These are phyloP conservation scores for Chalciporus chontae DNA, from an alignment of 768 basidiomycete genomes.

Conservation along the genomic window DNA sequence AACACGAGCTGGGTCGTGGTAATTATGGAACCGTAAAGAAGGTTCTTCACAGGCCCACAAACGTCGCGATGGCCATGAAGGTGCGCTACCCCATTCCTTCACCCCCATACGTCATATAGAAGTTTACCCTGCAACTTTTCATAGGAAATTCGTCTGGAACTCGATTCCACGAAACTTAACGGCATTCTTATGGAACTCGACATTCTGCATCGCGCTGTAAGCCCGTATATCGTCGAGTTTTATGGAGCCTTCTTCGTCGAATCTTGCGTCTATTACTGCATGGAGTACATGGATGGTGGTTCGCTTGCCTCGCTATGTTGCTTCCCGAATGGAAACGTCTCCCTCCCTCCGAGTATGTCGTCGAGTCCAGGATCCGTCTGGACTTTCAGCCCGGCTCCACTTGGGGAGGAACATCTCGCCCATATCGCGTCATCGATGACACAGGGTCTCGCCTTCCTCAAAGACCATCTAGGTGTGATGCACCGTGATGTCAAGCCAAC, in stretches of 20 bases:
- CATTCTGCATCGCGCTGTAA: conserved; percentile 89
- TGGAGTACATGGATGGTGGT: conserved; percentile 99
- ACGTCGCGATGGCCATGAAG: conserved; percentile 99
- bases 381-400: conserved; percentile 35
- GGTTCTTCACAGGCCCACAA: conserved; percentile 90
- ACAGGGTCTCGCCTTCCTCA: conserved; percentile 88
- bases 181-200: conserved; percentile 99
- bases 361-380: conserved; percentile 32
- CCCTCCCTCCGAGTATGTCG: conserved; percentile 31
- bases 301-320: conserved; percentile 71
- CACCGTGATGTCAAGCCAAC: conserved; percentile 90
- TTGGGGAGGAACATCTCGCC: conserved; percentile 76
- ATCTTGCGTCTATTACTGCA: conserved; percentile 99
- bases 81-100: conserved; percentile 39
- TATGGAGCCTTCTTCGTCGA: conserved; percentile 99
- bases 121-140: background rate
- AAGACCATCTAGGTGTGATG: conserved; percentile 89
- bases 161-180: conserved; percentile 90
- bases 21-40: conserved; percentile 98
- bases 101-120: conserved; percentile 7
- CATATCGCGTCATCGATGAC: conserved; percentile 82
- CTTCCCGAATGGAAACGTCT: conserved; percentile 43
- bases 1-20: conserved; percentile 92
- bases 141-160: conserved; percentile 95
- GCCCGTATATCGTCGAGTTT: conserved; percentile 94